A percentile compares a stretch with the other conserved stretches of the same genome.
Evolutionary conservation across 495 filamentous ascomycete genomes (phyloP).

Genomic region (Hyaloscypha hepaticicola): DNA sequence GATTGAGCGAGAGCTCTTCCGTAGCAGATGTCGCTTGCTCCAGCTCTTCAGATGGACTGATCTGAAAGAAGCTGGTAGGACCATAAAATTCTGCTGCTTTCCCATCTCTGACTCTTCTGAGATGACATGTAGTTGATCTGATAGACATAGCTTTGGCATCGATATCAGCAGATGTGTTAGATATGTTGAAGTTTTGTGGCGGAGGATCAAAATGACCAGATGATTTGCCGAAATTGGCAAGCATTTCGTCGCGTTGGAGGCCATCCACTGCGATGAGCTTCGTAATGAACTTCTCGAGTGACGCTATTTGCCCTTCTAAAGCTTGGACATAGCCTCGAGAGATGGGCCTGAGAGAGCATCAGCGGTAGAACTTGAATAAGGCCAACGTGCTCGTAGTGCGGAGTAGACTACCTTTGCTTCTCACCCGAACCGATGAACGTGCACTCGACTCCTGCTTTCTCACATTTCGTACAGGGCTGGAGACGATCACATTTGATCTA

Average conservation of each 20-base stretch:
- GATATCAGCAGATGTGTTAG: too few species aligned
- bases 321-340: slow-evolving; percentile 34
- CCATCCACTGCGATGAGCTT: slow-evolving; percentile 31
- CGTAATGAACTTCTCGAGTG: slow-evolving; percentile 34
- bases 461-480: slow-evolving; percentile 32
- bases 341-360: slow-evolving; percentile 25
- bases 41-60: slow-evolving; percentile 28
- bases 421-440: slow-evolving; percentile 30
- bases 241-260: slow-evolving; percentile 25
- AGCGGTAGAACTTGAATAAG: not conserved
- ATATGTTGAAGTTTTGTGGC: not conserved
- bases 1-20: not conserved
- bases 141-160: slow-evolving; percentile 15
- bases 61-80: slow-evolving; percentile 35
- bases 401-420: slow-evolving; percentile 27
- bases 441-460: slow-evolving; percentile 33
- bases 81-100: slow-evolving; percentile 35
- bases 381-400: not conserved
- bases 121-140: slow-evolving; percentile 28
- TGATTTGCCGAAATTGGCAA: slow-evolving; percentile 23
- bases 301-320: slow-evolving; percentile 34
- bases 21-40: not conserved
- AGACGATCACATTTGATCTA: slow-evolving; percentile 37
- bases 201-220: slow-evolving; percentile 9
- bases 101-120: slow-evolving; percentile 31